Percentiles rank a stretch among this genome's conserved stretches.
Evolutionary conservation across 1,284 basidiomycete genomes (phyloP).

Genomic region (Fomitopsis palustris): DNA sequence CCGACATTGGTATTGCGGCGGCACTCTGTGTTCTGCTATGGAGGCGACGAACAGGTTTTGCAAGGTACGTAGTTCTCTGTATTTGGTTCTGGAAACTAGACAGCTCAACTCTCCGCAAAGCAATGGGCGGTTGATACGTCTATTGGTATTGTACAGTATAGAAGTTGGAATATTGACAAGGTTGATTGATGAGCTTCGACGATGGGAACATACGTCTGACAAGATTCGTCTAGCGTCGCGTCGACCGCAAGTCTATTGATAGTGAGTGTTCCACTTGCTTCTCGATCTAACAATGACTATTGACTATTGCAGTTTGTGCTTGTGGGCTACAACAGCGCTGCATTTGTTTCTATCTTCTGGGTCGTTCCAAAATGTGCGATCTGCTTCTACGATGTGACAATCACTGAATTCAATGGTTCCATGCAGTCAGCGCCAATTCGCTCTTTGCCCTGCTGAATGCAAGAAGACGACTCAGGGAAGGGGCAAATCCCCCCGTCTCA

Average conservation of each 20-base stretch:
- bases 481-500: no score
- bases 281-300: neutral
- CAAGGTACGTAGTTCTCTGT: neutral
- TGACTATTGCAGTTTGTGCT: neutral
- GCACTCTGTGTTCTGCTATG: neutral
- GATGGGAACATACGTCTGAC: neutral
- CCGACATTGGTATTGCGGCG: neutral
- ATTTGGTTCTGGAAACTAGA: neutral
- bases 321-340: neutral
- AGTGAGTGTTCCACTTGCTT: neutral
- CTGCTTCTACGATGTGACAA: neutral
- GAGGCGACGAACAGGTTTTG: neutral
- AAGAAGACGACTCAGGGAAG: neutral
- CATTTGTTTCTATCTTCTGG: neutral
- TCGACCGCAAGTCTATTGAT: neutral
- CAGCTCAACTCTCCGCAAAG: neutral
- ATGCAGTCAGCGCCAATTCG: neutral
- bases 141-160: neutral
- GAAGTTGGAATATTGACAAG: neutral
- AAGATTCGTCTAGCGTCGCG: neutral
- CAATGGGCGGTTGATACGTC: neutral
- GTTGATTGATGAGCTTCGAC: neutral
- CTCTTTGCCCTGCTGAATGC: neutral
- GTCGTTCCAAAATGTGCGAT: neutral
- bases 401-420: neutral